phyloP scores from a whole-genome alignment of 2,329 filamentous ascomycete species.

The Tolypocladium sp. region DNA sequence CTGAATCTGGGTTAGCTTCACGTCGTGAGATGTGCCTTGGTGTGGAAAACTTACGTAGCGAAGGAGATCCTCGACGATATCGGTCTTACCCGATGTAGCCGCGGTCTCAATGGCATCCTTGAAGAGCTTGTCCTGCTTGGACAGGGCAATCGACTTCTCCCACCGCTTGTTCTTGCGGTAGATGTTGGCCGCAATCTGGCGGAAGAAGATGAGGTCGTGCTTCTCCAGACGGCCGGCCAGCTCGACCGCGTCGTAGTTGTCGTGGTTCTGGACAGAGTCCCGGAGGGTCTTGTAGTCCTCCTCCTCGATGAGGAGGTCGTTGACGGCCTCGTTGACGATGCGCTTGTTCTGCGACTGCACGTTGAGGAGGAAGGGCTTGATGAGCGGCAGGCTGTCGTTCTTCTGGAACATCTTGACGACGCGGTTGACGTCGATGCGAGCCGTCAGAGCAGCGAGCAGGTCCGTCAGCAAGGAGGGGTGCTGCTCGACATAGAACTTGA shows the following conservation, averaged over 20 bases:
- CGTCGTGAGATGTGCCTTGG: neutral
- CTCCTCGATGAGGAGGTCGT: constrained; percentile 94
- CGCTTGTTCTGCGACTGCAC: constrained; percentile 98
- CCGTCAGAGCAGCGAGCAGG: constrained; percentile 80
- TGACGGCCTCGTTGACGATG: constrained; percentile 95
- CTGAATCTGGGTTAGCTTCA: constrained; percentile 33
- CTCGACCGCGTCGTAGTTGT: constrained; percentile 96
- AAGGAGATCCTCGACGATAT: constrained; percentile 90
- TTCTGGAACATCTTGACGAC: constrained; percentile 99
- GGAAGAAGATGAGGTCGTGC: constrained; percentile 98
- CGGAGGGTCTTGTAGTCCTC: constrained; percentile 98
- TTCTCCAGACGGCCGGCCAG: constrained; percentile 89
- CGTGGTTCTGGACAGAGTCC: constrained; percentile 96
- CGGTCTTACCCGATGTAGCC: constrained; percentile 79
- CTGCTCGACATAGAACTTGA: constrained; percentile 97
- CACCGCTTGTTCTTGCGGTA: constrained; percentile 99
- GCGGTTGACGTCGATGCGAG: constrained; percentile 93
- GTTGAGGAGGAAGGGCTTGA: constrained; percentile 97
- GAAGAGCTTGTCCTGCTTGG: constrained; percentile 98
- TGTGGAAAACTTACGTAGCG: constrained; percentile 73
- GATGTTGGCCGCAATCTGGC: constrained; percentile 94
- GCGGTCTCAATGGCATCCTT: constrained; percentile 98
- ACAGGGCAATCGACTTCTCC: constrained; percentile 97
- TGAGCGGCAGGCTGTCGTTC: constrained; percentile 93
- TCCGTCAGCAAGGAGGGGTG: constrained; percentile 95